Evolutionary conservation across 805 yeast genomes (phyloP).

Genomic region (Lachancea mirantina): DNA sequence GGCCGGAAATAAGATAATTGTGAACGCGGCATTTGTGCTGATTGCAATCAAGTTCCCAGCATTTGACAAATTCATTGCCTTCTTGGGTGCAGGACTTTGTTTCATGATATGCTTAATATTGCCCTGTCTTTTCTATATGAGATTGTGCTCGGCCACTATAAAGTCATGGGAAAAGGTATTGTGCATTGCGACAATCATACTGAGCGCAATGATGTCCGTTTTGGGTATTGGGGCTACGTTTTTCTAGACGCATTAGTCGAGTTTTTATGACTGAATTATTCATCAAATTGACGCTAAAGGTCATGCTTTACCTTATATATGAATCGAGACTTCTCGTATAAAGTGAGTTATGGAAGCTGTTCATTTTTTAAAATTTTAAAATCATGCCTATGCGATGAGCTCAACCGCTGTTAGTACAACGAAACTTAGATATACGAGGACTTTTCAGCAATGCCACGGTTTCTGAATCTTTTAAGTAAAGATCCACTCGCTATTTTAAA

Average conservation of each 20-base stretch:
- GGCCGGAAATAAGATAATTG: conserved; percentile 33
- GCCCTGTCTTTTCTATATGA: conserved; percentile 66
- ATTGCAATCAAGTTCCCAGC: conserved; percentile 64
- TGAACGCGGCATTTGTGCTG: conserved; percentile 51
- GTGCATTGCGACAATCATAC: conserved; percentile 38
- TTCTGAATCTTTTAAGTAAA: conserved; percentile 15
- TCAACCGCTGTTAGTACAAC: not conserved
- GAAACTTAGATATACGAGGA: not conserved
- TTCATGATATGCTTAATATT: conserved; percentile 71
- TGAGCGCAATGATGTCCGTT: conserved; percentile 44
- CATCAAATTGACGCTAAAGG: too few relatives aligned
- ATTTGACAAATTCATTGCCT: conserved; percentile 75
- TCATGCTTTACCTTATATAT: too few relatives aligned
- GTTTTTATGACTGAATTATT: too few relatives aligned
- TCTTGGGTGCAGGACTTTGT: conserved; percentile 75
- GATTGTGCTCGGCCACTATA: conserved; percentile 42
- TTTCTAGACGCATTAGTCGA: too few relatives aligned
- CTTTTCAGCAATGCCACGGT: conserved; percentile 11
- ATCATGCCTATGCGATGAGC: conserved; percentile 11
- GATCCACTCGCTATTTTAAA: conserved; percentile 19
- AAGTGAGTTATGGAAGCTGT: too few relatives aligned
- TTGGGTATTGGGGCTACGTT: conserved; percentile 56
- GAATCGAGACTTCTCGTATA: too few relatives aligned
- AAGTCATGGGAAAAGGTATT: conserved; percentile 33
- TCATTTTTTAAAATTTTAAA: conserved; percentile 3